A percentile compares a stretch with the other conserved stretches of the same genome.
Conservation (phyloP, 2,329 filamentous ascomycete species). For the Rachicladosporium sp. region DNA sequence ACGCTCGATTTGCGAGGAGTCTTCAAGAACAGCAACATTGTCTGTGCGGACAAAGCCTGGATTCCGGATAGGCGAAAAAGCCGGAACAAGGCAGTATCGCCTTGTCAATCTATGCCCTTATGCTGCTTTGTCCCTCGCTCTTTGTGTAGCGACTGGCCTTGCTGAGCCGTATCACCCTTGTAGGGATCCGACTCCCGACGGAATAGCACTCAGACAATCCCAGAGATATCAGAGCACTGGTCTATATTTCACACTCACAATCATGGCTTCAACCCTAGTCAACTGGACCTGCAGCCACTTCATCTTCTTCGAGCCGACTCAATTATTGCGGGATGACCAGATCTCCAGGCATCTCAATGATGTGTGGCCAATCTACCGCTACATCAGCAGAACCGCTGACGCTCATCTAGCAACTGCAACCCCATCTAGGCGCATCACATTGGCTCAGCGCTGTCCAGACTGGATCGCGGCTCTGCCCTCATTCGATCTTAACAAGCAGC, state of each 20-base stretch:
- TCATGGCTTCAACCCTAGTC: conserved; percentile 1
- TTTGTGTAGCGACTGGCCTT: too few relatives aligned
- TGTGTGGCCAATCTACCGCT: not conserved
- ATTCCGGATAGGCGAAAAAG: too few relatives aligned
- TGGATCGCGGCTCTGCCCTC: not conserved
- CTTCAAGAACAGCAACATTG: too few relatives aligned
- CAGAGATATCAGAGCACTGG: not conserved
- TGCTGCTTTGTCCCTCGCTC: too few relatives aligned
- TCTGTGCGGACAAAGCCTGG: too few relatives aligned
- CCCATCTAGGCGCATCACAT: not conserved
- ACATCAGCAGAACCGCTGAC: not conserved
- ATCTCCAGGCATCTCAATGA: not conserved
- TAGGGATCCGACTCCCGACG: too few relatives aligned
- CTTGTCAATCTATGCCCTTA: too few relatives aligned
- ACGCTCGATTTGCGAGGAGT: too few relatives aligned
- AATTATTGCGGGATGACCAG: not conserved
- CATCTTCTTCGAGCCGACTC: not conserved
- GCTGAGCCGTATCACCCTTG: too few relatives aligned
- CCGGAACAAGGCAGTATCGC: too few relatives aligned
- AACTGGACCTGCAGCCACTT: conserved; percentile 3
- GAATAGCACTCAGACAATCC: too few relatives aligned
- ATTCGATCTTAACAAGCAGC: not conserved
- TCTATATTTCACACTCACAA: not conserved
- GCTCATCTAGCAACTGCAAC: not conserved
- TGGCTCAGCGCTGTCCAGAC: not conserved